Evolutionary conservation across 2,329 filamentous ascomycete genomes (phyloP).

Genomic region (Diaporthe capsici): DNA sequence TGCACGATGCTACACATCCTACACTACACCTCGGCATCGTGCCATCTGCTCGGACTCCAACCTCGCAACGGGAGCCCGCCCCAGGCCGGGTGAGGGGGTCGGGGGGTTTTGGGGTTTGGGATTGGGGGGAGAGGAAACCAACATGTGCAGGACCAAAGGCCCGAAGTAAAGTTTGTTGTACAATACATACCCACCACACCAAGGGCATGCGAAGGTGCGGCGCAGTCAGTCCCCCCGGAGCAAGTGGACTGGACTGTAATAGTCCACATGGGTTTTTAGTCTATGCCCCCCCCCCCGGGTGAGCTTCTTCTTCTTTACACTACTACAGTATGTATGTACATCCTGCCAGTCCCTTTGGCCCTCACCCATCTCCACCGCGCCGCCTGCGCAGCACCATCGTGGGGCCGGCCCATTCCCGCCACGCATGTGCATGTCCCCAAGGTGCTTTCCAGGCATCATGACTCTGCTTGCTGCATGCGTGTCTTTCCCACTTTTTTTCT

Average conservation of each 20-base stretch:
- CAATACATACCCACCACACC: too few species aligned
- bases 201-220: neutral
- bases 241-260: too few species aligned
- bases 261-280: neutral
- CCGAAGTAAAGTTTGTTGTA: neutral
- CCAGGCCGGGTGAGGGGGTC: neutral
- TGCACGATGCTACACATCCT: neutral
- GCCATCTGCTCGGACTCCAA: slow-evolving; percentile 11
- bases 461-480: slow-evolving; percentile 22
- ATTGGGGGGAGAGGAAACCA: neutral
- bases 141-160: neutral
- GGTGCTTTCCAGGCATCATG: slow-evolving; percentile 10
- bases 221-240: neutral
- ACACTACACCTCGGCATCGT: slow-evolving; percentile 9
- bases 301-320: too few species aligned
- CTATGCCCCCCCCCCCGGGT: too few species aligned
- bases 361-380: neutral
- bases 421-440: neutral
- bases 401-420: neutral
- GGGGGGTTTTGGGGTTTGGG: neutral
- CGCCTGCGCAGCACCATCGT: slow-evolving; percentile 7
- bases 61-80: neutral
- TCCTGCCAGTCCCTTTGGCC: neutral
- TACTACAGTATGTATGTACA: neutral
- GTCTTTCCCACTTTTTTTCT: neutral